A percentile compares a stretch with the other conserved stretches of the same genome.
phyloP scores from a whole-genome alignment of 495 filamentous ascomycete species.

The Neurospora sp. region DNA sequence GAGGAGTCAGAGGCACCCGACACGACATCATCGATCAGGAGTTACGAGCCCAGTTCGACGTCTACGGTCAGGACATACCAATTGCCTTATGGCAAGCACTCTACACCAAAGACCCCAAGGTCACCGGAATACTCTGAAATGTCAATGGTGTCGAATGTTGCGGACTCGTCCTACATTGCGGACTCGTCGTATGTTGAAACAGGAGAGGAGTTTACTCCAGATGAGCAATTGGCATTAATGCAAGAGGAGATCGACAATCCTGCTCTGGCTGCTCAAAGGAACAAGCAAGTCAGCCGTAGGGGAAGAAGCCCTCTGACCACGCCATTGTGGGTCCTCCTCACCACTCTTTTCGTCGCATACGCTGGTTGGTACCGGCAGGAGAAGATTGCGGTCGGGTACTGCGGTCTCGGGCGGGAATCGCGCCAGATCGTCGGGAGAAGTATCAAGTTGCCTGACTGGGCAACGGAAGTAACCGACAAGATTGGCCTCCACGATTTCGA shows the following conservation, averaged over 20 bases:
- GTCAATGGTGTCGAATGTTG: slow-evolving; percentile 2
- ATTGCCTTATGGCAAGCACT: background rate
- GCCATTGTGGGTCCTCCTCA: slow-evolving; percentile 55
- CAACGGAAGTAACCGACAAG: slow-evolving; percentile 24
- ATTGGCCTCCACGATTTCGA: slow-evolving; percentile 31
- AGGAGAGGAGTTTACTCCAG: slow-evolving; percentile 89
- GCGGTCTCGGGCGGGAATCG: slow-evolving; percentile 66
- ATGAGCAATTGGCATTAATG: slow-evolving; percentile 70
- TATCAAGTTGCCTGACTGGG: slow-evolving; percentile 37
- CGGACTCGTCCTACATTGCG: background rate
- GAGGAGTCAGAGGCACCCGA: slow-evolving; percentile 18
- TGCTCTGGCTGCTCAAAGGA: slow-evolving; percentile 17
- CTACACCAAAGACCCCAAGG: background rate
- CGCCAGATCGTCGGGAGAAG: slow-evolving; percentile 31
- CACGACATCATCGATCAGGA: background rate
- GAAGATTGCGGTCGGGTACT: slow-evolving; percentile 90
- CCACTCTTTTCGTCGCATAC: slow-evolving; percentile 60
- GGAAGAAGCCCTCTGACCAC: slow-evolving; percentile 24
- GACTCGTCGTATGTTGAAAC: slow-evolving; percentile 36
- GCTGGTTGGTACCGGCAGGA: slow-evolving; percentile 83
- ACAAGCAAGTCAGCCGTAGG: slow-evolving; percentile 3
- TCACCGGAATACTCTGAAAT: background rate
- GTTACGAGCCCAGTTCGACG: background rate
- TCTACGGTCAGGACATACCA: background rate
- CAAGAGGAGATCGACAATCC: slow-evolving; percentile 43